phyloP scores from a whole-genome alignment of 2,329 filamentous ascomycete genomes.

The Alternaria consortialis region DNA sequence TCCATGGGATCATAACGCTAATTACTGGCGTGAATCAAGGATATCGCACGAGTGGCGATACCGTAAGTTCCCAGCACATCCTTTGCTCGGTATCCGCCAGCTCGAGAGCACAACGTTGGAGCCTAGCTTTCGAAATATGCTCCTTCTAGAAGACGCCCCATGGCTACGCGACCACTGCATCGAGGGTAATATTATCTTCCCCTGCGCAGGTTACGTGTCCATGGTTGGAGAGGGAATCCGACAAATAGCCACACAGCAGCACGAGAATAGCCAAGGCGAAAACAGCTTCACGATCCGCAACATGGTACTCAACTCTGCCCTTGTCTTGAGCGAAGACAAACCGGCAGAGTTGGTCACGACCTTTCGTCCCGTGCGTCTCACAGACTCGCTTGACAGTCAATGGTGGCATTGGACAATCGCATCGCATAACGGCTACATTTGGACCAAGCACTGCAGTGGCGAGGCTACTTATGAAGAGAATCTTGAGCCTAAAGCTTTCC shows the following conservation, averaged over 20 bases:
- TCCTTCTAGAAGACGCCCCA: constrained; percentile 49
- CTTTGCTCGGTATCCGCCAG: constrained; percentile 17
- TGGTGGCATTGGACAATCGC: constrained; percentile 25
- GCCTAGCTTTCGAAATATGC: constrained; percentile 13
- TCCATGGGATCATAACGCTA: constrained; percentile 19
- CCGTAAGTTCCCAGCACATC: constrained; percentile 14
- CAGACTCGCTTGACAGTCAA: constrained; percentile 14
- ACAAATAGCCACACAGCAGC: constrained; percentile 3
- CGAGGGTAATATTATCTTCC: constrained; percentile 30
- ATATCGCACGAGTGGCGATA: constrained; percentile 9
- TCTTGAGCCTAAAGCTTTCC: background rate
- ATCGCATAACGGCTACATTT: constrained; percentile 24
- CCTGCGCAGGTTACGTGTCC: constrained; percentile 15
- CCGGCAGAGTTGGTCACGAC: constrained; percentile 20
- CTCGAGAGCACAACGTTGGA: constrained; percentile 8
- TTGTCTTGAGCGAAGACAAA: background rate
- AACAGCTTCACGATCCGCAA: constrained; percentile 1
- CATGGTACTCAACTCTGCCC: background rate
- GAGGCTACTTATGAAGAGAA: constrained; percentile 3
- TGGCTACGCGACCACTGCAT: constrained; percentile 58
- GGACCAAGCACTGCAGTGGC: constrained; percentile 31
- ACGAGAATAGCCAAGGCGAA: too few species aligned
- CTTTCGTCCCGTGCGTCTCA: constrained; percentile 18
- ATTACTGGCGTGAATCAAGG: constrained; percentile 31
- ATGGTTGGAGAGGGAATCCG: constrained; percentile 9